Conservation (phyloP, 1,284 basidiomycete genomes). For the Malassezia sympodialis region DNA sequence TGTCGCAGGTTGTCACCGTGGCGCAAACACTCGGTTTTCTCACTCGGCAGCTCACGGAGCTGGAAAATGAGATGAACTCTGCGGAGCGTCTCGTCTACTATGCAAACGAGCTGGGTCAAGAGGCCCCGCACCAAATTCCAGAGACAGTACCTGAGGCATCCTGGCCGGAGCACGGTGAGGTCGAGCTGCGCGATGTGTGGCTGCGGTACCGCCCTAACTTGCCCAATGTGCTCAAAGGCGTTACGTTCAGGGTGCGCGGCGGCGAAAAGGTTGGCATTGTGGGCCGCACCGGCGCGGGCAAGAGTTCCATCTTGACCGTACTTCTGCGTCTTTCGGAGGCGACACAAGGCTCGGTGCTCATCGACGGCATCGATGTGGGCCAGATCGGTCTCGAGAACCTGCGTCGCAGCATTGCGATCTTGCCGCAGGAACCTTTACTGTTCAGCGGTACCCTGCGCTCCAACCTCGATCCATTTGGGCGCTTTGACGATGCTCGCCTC, state of each 20-base stretch:
- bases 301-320: constrained; percentile 62
- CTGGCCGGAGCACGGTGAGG: constrained; percentile 46
- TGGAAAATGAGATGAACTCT: constrained; percentile 48
- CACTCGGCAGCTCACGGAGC: constrained; percentile 47
- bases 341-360: constrained; percentile 57
- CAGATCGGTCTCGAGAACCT: constrained; percentile 51
- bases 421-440: constrained; percentile 47
- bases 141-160: constrained; percentile 27
- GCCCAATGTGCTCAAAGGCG: constrained; percentile 52
- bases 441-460: constrained; percentile 49
- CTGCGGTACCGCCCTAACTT: constrained; percentile 52
- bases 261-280: constrained; percentile 55
- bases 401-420: constrained; percentile 32
- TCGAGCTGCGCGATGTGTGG: constrained; percentile 47
- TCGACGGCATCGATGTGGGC: constrained; percentile 60
- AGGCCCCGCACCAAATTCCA: constrained; percentile 31
- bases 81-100: constrained; percentile 47
- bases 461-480: constrained; percentile 48
- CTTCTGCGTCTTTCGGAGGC: constrained; percentile 66
- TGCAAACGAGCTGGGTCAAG: constrained; percentile 40
- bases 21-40: constrained; percentile 42
- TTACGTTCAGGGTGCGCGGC: constrained; percentile 49
- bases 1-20: constrained; percentile 40
- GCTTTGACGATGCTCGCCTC: constrained; percentile 46
- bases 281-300: constrained; percentile 55